Evolutionary conservation across 768 basidiomycete genomes (phyloP).

Genomic region (Heimioporus sp.): DNA sequence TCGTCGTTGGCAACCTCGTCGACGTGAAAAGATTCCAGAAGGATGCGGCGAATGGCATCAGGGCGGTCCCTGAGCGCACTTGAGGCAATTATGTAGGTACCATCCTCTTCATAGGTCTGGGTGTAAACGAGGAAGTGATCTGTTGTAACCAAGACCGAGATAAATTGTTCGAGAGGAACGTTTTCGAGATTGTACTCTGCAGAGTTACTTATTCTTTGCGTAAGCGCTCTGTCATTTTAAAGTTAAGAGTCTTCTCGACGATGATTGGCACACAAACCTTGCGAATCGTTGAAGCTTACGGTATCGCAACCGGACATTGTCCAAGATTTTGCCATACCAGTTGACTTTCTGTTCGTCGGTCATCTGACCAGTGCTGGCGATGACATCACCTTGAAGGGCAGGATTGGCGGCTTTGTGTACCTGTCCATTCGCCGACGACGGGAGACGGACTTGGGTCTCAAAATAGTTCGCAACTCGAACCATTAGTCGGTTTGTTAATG

Average conservation of each 20-base stretch:
- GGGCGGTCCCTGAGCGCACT: constrained; percentile 72
- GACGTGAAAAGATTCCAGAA: constrained; percentile 83
- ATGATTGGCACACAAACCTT: constrained; percentile 44
- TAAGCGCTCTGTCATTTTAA: constrained; percentile 49
- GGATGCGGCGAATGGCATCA: constrained; percentile 72
- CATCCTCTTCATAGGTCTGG: constrained; percentile 80
- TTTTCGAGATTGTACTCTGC: constrained; percentile 85
- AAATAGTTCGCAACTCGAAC: constrained; percentile 92
- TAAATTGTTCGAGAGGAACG: constrained; percentile 73
- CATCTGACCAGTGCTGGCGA: constrained; percentile 49
- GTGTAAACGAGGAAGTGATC: constrained; percentile 97
- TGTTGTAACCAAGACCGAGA: constrained; percentile 72
- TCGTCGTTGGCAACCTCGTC: constrained; percentile 57
- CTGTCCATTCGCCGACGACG: constrained; percentile 41
- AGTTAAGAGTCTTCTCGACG: constrained; percentile 2
- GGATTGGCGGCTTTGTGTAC: constrained; percentile 29
- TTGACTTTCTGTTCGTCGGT: constrained; percentile 75
- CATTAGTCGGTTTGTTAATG: constrained; percentile 89
- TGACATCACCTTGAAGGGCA: constrained; percentile 36
- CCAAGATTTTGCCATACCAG: constrained; percentile 93
- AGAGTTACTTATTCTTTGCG: constrained; percentile 89
- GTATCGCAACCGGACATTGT: constrained; percentile 87
- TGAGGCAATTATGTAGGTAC: constrained; percentile 87
- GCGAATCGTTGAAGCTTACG: constrained; percentile 94
- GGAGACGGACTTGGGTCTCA: constrained; percentile 87